phyloP scores from a whole-genome alignment of 106 monocot species.

The Dendrobium nobile region DNA sequence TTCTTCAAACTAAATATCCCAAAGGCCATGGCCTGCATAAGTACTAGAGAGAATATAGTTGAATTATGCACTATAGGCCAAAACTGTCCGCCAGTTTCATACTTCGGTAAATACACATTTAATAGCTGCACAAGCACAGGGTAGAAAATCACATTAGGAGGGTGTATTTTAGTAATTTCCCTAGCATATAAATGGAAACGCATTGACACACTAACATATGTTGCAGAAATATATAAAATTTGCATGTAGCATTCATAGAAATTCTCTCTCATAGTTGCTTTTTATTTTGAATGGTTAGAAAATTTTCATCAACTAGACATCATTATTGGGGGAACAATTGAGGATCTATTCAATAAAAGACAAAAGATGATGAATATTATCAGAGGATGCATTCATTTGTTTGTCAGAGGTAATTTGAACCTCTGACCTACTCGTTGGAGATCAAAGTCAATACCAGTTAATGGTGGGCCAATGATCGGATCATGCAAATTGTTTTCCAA shows the following conservation, averaged over 20 bases:
- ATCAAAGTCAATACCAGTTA: too few species aligned
- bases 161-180: background rate
- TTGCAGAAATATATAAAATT: background rate
- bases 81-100: constrained; percentile 86
- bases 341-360: background rate
- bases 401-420: background rate
- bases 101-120: constrained; percentile 81
- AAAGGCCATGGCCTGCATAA: constrained; percentile 89
- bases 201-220: background rate
- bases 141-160: background rate
- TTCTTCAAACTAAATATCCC: constrained; percentile 92
- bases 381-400: background rate
- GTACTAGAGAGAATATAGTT: constrained; percentile 77
- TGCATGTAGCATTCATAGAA: background rate
- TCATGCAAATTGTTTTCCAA: too few species aligned
- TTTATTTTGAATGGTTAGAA: background rate
- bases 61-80: constrained; percentile 88
- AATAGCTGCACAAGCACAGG: constrained; percentile 48
- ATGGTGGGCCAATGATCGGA: too few species aligned
- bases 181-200: background rate
- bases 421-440: too few species aligned
- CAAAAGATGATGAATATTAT: background rate
- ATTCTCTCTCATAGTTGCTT: background rate
- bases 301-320: too few species aligned
- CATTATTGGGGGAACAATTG: background rate